A percentile compares a stretch with the other conserved stretches of the same genome.
Evolutionary conservation across 495 filamentous ascomycete species (phyloP).

Genomic region (Aspergillus egyptiacus): DNA sequence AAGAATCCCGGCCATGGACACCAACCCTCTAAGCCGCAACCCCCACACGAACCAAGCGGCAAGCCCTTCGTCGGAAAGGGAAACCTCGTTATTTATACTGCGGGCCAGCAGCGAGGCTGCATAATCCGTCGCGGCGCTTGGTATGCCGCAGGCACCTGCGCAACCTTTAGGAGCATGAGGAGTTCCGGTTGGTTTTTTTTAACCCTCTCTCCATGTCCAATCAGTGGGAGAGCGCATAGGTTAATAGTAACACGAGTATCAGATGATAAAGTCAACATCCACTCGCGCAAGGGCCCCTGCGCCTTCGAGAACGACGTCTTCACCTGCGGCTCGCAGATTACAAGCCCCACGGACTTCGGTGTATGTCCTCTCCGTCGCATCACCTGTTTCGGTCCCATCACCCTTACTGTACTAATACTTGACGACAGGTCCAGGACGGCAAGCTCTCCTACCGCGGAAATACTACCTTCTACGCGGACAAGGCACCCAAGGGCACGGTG

Average conservation of each 20-base stretch:
- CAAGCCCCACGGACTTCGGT: slow-evolving; percentile 38
- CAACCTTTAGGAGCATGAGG: slow-evolving; percentile 54
- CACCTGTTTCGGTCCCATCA: too few relatives aligned
- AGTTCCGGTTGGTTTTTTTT: slow-evolving; percentile 33
- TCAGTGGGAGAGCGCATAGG: too few relatives aligned
- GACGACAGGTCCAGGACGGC: slow-evolving; percentile 25
- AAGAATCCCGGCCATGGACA: slow-evolving; percentile 21
- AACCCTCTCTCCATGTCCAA: background rate
- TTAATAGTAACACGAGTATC: background rate
- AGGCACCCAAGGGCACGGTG: slow-evolving; percentile 46
- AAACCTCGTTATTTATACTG: slow-evolving; percentile 50
- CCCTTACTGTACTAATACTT: slow-evolving; percentile 2
- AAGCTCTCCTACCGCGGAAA: slow-evolving; percentile 44
- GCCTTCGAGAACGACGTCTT: slow-evolving; percentile 43
- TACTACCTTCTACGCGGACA: slow-evolving; percentile 52
- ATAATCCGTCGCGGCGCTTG: slow-evolving; percentile 64
- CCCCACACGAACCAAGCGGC: slow-evolving; percentile 35
- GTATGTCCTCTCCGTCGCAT: slow-evolving; percentile 20
- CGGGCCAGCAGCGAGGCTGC: slow-evolving; percentile 53
- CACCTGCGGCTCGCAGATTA: slow-evolving; percentile 44
- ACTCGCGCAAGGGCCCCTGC: slow-evolving; percentile 54
- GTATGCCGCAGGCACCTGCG: slow-evolving; percentile 65
- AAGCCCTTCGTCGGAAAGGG: slow-evolving; percentile 51
- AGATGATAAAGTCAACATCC: slow-evolving; percentile 54
- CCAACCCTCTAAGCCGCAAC: slow-evolving; percentile 34